These are phyloP conservation scores for Calvatia gigantea DNA, from an alignment of 768 basidiomycete genomes.

Conservation along the genomic window DNA sequence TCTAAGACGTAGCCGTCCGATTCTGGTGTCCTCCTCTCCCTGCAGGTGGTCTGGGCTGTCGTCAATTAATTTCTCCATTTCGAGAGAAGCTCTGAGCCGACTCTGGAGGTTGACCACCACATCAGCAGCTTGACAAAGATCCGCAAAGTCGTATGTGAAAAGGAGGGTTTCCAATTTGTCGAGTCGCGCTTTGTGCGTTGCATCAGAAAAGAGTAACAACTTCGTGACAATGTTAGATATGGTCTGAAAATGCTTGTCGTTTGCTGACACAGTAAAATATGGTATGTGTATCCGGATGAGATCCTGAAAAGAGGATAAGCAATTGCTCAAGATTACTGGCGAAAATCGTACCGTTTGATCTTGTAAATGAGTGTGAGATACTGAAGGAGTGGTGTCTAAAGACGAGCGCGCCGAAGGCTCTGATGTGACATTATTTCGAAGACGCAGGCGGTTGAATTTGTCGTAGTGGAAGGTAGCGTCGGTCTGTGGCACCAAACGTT, in stretches of 20 bases:
- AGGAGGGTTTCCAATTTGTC: slow-evolving; percentile 79
- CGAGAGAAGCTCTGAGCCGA: slow-evolving; percentile 62
- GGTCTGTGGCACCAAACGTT: slow-evolving; percentile 87
- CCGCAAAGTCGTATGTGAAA: slow-evolving; percentile 86
- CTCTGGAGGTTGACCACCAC: slow-evolving; percentile 73
- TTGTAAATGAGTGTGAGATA: slow-evolving; percentile 26
- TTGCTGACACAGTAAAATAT: slow-evolving; percentile 83
- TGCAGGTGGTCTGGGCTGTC: slow-evolving; percentile 34
- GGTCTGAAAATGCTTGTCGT: slow-evolving; percentile 74
- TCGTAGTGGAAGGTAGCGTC: slow-evolving; percentile 85
- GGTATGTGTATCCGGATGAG: slow-evolving; percentile 79
- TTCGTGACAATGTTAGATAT: slow-evolving; percentile 87
- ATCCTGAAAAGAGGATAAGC: slow-evolving; percentile 47
- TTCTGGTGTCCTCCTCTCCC: slow-evolving; percentile 37
- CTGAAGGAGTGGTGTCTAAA: slow-evolving; percentile 28
- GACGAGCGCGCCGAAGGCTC: slow-evolving; percentile 32
- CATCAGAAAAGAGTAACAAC: slow-evolving; percentile 87
- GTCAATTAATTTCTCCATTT: slow-evolving; percentile 42
- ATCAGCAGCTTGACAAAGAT: slow-evolving; percentile 63
- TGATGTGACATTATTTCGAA: slow-evolving; percentile 68
- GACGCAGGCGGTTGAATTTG: slow-evolving; percentile 89
- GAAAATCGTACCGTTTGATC: slow-evolving; percentile 29
- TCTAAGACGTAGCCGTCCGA: slow-evolving; percentile 64
- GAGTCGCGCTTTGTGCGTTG: slow-evolving; percentile 71
- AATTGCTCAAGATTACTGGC: not conserved